Base-by-base conservation (phyloP, 78 protist genomes). In the Paulinella micropora region DNA sequence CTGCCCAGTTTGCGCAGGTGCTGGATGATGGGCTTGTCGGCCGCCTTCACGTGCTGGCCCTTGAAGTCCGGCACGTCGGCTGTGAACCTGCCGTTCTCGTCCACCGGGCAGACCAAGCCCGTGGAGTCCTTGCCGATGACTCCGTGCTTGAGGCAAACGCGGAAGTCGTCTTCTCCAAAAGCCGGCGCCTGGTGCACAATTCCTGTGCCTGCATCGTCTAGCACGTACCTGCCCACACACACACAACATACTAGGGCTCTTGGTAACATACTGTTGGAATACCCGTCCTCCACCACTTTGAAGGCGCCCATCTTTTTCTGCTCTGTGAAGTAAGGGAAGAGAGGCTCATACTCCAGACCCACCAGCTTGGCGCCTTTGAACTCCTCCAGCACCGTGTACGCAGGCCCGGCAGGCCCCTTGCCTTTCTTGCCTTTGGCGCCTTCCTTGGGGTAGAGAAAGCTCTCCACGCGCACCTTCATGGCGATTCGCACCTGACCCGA, bases 151-250 rank as follows among this genome's bases (percentile, higher is more conserved):
- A 94, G 37, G 93, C 99, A 96, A 15, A 94, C 99, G 26, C 97
- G 93, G 94, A 89, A 96, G 95, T 98, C 99, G 91, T 98, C 99
- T 91, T 98, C 99, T 85, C 99, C 99, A 90, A 96, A 98, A 35
- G 95, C 97, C 37, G 99, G 99, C 1, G 99, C 99, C 51, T 90
- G 85, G 92, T 99, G 99, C 29, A 99, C 99, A 29, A 99, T 90
- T 90, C 99, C 99, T n/a, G 99, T 95, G 35, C 93, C 93, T 3
- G 82, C 1, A 90, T 94, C 98, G 36, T 83, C 93, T 3, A 98
- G 95, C 69, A 98, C 99, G 90, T 93, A 98, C 37, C 3, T 23
- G 15, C 79, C 6, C 51, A 37, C 4, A 37, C 79, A 86, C 6
- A 86, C 88, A 86, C 79, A 34, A 86, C 88, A 86, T 37, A 86